A percentile compares a stretch with the other conserved stretches of the same genome.
phyloP scores from a whole-genome alignment of 495 filamentous ascomycete species.

The Thozetella sp. region DNA sequence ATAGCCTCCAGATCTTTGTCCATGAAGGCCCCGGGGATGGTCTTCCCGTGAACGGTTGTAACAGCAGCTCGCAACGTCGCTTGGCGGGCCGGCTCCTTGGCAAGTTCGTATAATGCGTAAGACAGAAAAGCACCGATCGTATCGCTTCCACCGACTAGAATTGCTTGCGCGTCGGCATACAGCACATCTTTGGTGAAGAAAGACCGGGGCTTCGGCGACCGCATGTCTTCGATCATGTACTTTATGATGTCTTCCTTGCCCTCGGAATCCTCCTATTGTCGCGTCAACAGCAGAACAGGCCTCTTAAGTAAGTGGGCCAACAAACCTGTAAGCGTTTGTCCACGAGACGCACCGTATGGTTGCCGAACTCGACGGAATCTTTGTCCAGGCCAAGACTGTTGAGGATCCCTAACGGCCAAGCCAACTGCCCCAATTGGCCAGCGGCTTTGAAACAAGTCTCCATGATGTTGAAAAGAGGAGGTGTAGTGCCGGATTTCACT shows the following conservation, averaged over 20 bases:
- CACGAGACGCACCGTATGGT: background rate
- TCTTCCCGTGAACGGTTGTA: constrained; percentile 3
- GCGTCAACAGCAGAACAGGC: background rate
- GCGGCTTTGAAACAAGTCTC: constrained; percentile 10
- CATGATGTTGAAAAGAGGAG: constrained; percentile 8
- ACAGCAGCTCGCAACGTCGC: constrained; percentile 1
- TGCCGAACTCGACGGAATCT: constrained; percentile 3
- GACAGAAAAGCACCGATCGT: constrained; percentile 7
- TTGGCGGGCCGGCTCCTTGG: background rate
- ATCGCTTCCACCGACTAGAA: constrained; percentile 6
- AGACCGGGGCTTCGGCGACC: constrained; percentile 2
- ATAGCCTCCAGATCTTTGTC: constrained; percentile 1
- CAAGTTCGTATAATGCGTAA: constrained; percentile 7
- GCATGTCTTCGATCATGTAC: constrained; percentile 6
- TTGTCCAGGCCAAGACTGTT: background rate
- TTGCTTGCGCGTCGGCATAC: constrained; percentile 3
- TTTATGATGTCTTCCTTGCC: constrained; percentile 8
- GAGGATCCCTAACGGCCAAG: constrained; percentile 3
- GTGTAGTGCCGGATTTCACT: background rate
- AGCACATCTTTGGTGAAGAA: constrained; percentile 2
- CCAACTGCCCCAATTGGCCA: background rate
- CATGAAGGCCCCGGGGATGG: background rate
- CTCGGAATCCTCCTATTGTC: constrained; percentile 3
- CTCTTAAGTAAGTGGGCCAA: background rate
- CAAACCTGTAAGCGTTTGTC: constrained; percentile 4